phyloP scores from a whole-genome alignment of 345 rosid genomes.

The Arabidopsis thaliana region TAIR10.1 NC_003076.8:25073501-25074000 shows the following conservation, averaged over 20 bases:
- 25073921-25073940: conserved; percentile 41
- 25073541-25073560: not conserved
- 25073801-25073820: conserved; percentile 47
- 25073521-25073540: not conserved
- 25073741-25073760: conserved; percentile 65
- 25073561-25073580: conserved; percentile 3
- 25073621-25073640: conserved; percentile 69
- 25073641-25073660: conserved; percentile 72
- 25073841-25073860: conserved; percentile 54
- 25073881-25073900: conserved; percentile 38
- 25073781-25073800: conserved; percentile 47
- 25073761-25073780: conserved; percentile 39
- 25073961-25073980: conserved; percentile 42
- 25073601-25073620: conserved; percentile 33
- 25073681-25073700: conserved; percentile 70
- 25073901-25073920: conserved; percentile 53
- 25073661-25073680: conserved; percentile 76
- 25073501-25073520: no score
- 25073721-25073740: conserved; percentile 48
- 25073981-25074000: conserved; percentile 30
- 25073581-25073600: not conserved
- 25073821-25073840: conserved; percentile 32
- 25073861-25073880: conserved; percentile 31
- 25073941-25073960: conserved; percentile 8
- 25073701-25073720: conserved; percentile 79